Evolutionary conservation across 108 stramenopile species (phyloP), one percentile per base, ranked within the genome.

Genomic region (Poteriospumella lacustris): DNA sequence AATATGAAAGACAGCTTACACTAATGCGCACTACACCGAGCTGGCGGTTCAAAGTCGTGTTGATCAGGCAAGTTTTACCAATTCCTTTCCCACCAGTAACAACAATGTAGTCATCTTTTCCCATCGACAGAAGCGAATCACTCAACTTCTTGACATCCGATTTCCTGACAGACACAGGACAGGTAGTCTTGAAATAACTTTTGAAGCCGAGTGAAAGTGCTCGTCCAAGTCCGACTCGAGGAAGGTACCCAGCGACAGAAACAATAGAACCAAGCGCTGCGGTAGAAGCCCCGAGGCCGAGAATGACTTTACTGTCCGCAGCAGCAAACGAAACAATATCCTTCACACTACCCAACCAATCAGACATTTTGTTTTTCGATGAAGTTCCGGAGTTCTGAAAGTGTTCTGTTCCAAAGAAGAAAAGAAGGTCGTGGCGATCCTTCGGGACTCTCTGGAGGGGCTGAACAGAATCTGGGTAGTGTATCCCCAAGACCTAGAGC

Each of bases 321-420:
- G 60, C 60, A 64, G 36, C 60, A 31, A 64, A 64, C 15, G 60
- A 64, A 64, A 64, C 60, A 64, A 12, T 24, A 64, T 64, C 60
- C 60, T 64, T 64, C 60, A 64, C 60, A 64, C 60, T 64, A 34
- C 60, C 60, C 60, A 64, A 64, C 60, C 60, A 64, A 64, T 64
- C 60, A 34, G 60, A 34, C 60, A 64, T 64, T 64, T 64, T n/a
- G n/a, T n/a, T n/a, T n/a, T n/a, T 64, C 60, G 60, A 34, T 64
- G 36, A 31, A 64, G 60, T 24, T 33, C 60, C 24, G 60, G n/a
- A n/a, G n/a, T n/a, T n/a, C n/a, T n/a, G n/a, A n/a, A n/a, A n/a
- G n/a, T n/a, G n/a, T n/a, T n/a, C n/a, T 56, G 19, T 56, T 56
- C 19, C 15, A 56, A 56, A 56, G 24, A 19, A 56, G 52, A 56